Evolutionary conservation across 192 early-diverging fungal genomes (phyloP), one percentile per base, ranked within the genome.

Genomic region (Entomortierella beljakovae): DNA sequence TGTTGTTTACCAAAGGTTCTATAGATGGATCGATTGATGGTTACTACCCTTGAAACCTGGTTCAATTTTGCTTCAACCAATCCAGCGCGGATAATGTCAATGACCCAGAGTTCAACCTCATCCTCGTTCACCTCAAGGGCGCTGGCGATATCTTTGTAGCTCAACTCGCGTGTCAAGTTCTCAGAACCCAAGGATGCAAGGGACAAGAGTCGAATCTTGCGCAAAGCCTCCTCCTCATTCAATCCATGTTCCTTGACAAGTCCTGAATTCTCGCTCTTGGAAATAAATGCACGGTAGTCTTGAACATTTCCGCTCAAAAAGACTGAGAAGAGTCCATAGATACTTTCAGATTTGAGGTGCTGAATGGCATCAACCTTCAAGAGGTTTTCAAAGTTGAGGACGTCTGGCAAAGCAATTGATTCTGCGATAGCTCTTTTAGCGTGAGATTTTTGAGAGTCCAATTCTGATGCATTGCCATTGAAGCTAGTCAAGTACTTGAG

Each of bases 61-160:
- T 98, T 91, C 86, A 99, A 91, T 85, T 94, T 95, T 64, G 93
- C 96, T 71, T 99, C 96, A 22, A 98, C 87, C 68, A 99, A 88
- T 48, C 94, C 94, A 29, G 94, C 90, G 40, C 95, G 92, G 55
- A 99, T 96, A 13, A 90, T 94, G 71, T 96, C 93, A 79, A 99
- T 97, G 23, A 96, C 89, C 95, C 96, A 99, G 86, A 96, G 80
- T 86, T 99, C 97, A 15, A 99, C 95, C 32, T 97, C 94, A 20
- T 84, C 87, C 57, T 89, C 89, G 15, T 86, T 80, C 53, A 99
- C 88, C 57, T 89, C 88, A 33, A 99, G 85, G 3, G 89, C 91
- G 52, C 84, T 80, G 49, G 93, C 88, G 55, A 99, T 90, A n/a
- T 85, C 79, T 51, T 70, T 57, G 80, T 96, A 97, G 43, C 89